Evolutionary conservation across 2,329 filamentous ascomycete species (phyloP).

Genomic region (Trichoderma sp.): DNA sequence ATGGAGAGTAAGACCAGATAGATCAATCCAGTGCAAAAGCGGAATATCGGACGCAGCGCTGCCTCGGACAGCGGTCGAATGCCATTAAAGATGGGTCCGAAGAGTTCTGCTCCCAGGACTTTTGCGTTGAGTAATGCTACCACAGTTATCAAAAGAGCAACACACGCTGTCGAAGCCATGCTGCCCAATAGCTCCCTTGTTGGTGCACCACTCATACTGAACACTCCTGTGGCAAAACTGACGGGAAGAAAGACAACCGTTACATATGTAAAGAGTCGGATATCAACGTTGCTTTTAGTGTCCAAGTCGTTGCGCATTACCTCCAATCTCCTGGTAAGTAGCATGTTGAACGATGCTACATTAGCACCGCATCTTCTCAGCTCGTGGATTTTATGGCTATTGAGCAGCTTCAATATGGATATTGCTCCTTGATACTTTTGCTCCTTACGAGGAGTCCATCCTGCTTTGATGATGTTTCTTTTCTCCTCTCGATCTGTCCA

Average conservation of each 20-base stretch:
- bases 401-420: not conserved
- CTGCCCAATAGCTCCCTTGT: not conserved
- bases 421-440: not conserved
- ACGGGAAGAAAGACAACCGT: not conserved
- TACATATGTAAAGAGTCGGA: not conserved
- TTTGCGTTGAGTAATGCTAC: not conserved
- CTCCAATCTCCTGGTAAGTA: not conserved
- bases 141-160: not conserved
- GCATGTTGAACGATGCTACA: not conserved
- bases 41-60: not conserved
- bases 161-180: not conserved
- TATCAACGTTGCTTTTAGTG: not conserved
- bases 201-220: not conserved
- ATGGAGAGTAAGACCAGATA: not conserved
- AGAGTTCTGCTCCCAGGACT: not conserved
- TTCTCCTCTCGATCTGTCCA: not conserved
- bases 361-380: not conserved
- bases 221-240: not conserved
- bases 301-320: not conserved
- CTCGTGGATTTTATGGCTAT: not conserved
- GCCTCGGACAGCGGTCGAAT: not conserved
- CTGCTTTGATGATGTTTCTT: too few species aligned
- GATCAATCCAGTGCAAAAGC: not conserved
- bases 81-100: not conserved
- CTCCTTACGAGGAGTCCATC: not conserved